Evolutionary conservation across 2,329 filamentous ascomycete genomes (phyloP).

Genomic region (Aureobasidium subglaciale): DNA sequence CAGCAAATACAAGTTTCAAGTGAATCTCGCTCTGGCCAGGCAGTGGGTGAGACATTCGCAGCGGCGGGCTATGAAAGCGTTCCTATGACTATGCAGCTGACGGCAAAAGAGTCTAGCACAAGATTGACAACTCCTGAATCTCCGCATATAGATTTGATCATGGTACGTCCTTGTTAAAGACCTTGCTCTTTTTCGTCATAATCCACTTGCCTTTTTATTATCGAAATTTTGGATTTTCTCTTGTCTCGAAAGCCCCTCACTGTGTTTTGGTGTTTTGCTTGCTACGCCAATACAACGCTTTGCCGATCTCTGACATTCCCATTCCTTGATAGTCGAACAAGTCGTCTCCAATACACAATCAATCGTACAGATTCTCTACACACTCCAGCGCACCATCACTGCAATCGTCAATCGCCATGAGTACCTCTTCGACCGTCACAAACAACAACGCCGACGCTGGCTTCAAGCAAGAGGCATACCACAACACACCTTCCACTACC

Average conservation of each 20-base stretch:
- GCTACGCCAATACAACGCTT: slow-evolving; percentile 2
- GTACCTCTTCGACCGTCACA: slow-evolving; percentile 23
- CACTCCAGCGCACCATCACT: slow-evolving; percentile 46
- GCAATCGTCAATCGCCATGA: slow-evolving; percentile 42
- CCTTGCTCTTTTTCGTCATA: neutral
- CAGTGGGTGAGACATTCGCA: slow-evolving; percentile 7
- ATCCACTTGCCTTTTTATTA: neutral
- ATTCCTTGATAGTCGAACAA: neutral
- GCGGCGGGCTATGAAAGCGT: neutral
- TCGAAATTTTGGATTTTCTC: neutral
- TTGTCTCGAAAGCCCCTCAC: neutral
- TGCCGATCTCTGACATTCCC: slow-evolving; percentile 3
- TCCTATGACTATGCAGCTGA: slow-evolving; percentile 6
- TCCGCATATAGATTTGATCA: slow-evolving; percentile 8
- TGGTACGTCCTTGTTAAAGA: neutral
- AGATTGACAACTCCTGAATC: slow-evolving; percentile 11
- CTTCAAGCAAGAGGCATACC: slow-evolving; percentile 8
- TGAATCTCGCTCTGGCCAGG: neutral
- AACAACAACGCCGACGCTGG: slow-evolving; percentile 21
- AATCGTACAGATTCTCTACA: slow-evolving; percentile 42
- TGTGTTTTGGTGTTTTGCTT: slow-evolving; percentile 4
- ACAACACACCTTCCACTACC: neutral
- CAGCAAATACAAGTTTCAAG: neutral
- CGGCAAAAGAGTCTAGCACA: slow-evolving; percentile 7
- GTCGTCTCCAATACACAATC: slow-evolving; percentile 20